A percentile compares a stretch with the other conserved stretches of the same genome.
Conservation (phyloP, 495 filamentous ascomycete genomes). For the Cudoniella acicularis region DNA sequence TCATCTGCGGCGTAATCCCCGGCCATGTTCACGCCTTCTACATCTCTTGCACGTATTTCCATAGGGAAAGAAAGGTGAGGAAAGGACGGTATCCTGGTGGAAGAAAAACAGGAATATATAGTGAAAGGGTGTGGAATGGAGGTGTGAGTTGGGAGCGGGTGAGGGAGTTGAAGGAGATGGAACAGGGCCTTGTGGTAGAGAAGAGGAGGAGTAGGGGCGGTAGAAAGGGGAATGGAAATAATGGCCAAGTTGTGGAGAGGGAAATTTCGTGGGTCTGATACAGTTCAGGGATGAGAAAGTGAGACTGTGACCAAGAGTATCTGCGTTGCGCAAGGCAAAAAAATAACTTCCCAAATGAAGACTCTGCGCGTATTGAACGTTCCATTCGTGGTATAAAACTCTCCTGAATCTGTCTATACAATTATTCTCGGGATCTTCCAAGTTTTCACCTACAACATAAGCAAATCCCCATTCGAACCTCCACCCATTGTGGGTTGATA, state of each 20-base stretch:
- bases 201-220: background rate
- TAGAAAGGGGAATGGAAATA: too few relatives aligned
- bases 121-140: conserved; percentile 27
- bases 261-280: too few relatives aligned
- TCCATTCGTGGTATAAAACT: background rate
- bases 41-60: conserved; percentile 35
- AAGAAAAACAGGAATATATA: conserved; percentile 21
- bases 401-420: background rate
- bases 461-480: conserved; percentile 53
- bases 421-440: background rate
- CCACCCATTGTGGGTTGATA: conserved; percentile 49
- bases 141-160: conserved; percentile 22
- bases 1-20: conserved; percentile 36
- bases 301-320: too few relatives aligned
- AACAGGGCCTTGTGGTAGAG: conserved; percentile 8
- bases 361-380: background rate
- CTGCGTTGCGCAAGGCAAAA: too few relatives aligned
- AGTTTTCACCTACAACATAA: conserved; percentile 39
- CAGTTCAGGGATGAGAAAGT: too few relatives aligned
- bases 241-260: too few relatives aligned
- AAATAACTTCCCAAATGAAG: too few relatives aligned
- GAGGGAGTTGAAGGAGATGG: conserved; percentile 12
- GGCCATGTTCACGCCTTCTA: conserved; percentile 40
- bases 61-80: conserved; percentile 30
- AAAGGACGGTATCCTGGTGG: conserved; percentile 28